Percentiles rank a stretch among this genome's conserved stretches.
Conservation (phyloP, 305 asterid species). For the Solanum chacoense region DNA sequence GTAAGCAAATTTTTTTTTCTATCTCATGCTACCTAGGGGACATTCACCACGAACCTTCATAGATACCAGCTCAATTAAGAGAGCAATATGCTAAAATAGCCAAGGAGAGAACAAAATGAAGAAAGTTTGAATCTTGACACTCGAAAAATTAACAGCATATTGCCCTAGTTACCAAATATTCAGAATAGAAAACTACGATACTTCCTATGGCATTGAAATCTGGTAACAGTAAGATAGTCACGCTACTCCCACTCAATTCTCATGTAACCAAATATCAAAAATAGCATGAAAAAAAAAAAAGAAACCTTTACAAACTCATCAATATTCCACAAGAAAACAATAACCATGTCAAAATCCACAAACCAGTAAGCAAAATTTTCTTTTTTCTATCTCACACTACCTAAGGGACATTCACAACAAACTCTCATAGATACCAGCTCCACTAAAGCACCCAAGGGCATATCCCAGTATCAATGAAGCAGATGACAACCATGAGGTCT, state of each 20-base stretch:
- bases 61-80: background rate
- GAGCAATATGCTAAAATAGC: background rate
- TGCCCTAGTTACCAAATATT: background rate
- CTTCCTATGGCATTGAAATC: background rate
- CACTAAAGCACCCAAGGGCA: background rate
- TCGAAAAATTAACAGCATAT: too few relatives aligned
- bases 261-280: background rate
- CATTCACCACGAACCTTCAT: background rate
- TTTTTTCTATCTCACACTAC: background rate
- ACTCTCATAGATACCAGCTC: background rate
- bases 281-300: background rate
- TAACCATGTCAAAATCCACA: background rate
- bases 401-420: background rate
- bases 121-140: background rate
- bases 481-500: background rate
- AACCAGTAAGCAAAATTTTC: background rate
- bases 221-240: background rate
- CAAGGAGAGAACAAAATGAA: background rate
- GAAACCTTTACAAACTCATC: background rate
- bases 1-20: background rate
- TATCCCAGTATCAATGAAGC: background rate
- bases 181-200: background rate
- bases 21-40: background rate
- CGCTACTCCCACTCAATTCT: background rate
- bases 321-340: background rate